Evolutionary conservation across 768 basidiomycete genomes (phyloP), one percentile per base, ranked within the genome.

Genomic region (Porpolomopsis calyptriformis): DNA sequence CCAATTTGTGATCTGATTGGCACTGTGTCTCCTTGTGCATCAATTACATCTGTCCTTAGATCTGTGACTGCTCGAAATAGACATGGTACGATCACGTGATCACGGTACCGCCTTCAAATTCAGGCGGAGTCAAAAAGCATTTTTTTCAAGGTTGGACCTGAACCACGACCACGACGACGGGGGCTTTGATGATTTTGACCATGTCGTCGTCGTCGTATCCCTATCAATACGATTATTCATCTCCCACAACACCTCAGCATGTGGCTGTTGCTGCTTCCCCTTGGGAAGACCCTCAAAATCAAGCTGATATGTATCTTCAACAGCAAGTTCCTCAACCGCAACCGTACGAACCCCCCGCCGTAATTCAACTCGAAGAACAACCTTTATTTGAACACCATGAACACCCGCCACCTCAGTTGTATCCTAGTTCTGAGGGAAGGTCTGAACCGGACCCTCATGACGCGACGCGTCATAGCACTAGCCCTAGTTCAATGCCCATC

Each of bases 161-260:
- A n/a, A n/a, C n/a, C n/a, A n/a, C n/a, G n/a, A n/a, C n/a, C n/a
- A n/a, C n/a, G n/a, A n/a, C n/a, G n/a, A n/a, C n/a, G n/a, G n/a
- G n/a, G n/a, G n/a, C n/a, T n/a, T n/a, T n/a, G 11, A 43, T 43
- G 42, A 29, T 43, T 43, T 31, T 31, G 46, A 39, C 45, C 43
- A 75, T 74, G 73, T 73, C 74, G 29, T 31, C 29, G 73, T 73
- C 74, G 29, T 31, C 29, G 57, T 74, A 69, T 62, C 66, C 68
- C 51, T 69, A 60, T 50, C 69, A 70, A 52, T 70, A 66, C 62
- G 58, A 67, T 57, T 66, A 66, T 58, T 71, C 74, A 23, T 65
- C 64, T 53, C 69, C 76, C 38, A 58, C 73, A 22, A 74, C 74
- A 10, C 73, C 76, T 9, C 65, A 31, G 14, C 7, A 64, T 55